Evolutionary conservation across 2,329 filamentous ascomycete genomes (phyloP), one percentile per base, ranked within the genome.

Genomic region (Fusarium decemcellulare): DNA sequence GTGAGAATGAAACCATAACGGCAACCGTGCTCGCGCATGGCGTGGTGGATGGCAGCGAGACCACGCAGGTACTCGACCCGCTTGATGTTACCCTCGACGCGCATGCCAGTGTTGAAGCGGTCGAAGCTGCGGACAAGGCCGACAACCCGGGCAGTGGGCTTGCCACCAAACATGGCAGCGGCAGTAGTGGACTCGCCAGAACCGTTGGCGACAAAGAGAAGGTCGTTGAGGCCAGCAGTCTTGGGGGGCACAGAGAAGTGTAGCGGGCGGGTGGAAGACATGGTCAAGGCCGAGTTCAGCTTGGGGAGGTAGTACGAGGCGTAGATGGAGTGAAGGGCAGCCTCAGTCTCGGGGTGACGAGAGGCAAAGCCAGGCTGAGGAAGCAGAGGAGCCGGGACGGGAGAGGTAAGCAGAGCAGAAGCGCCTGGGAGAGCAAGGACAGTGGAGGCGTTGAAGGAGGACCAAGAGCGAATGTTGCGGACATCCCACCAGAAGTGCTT

Each of bases 401-500:
- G 86, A 72, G 92, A 90, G 71, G 89, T 89, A 62, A 98, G 89
- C 23, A 97, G 88, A 23, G 88, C 85, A 8, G 91, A 86, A 27
- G 96, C 90, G 34, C 90, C 90, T 1, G 92, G 92, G 47, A 97
- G 89, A 7, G 88, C 84, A 71, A 91, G 86, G 77, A 98, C 91
- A 61, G 91, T 90, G 57, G 86, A 80, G 11, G 93, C 83, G 70
- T 89, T 93, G 87, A 98, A 98, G 72, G 89, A 87, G 54, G 87
- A 88, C 95, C 95, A 98, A 66, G 90, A 87, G 67, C 93, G 90
- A 71, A 98, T 85, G 78, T 97, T 95, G 72, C 95, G 92, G 62
- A 97, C 88, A 76, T 98, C 95, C 93, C 94, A 98, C 95, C 95
- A 98, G 80, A 95, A 97, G 83, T 97, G 91, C 79, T 91, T 93